Conservation (phyloP, 495 filamentous ascomycete genomes). For the Sporormia fimetaria region DNA sequence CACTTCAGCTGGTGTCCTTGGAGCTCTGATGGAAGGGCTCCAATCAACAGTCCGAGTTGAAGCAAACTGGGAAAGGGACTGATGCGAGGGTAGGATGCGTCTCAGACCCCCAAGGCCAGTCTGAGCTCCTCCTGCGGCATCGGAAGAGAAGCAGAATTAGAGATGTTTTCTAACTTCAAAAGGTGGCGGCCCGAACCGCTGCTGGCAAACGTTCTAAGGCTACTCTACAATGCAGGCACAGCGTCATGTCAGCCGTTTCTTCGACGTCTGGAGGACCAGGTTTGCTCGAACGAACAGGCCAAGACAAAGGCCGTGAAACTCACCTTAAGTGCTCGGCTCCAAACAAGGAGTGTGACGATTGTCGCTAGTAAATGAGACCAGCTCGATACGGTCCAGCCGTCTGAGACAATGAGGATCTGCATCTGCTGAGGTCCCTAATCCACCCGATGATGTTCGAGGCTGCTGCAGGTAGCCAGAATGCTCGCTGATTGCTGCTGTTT, state of each 20-base stretch:
- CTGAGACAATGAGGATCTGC: constrained; percentile 10
- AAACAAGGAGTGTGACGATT: neutral
- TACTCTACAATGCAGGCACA: constrained; percentile 9
- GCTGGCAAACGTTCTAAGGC: constrained; percentile 18
- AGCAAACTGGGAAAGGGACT: neutral
- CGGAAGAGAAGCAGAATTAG: constrained; percentile 1
- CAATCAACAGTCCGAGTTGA: too few relatives aligned
- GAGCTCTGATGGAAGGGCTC: too few relatives aligned
- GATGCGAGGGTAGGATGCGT: neutral
- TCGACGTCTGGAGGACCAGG: neutral
- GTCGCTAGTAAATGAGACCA: constrained; percentile 1
- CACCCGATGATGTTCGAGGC: constrained; percentile 20
- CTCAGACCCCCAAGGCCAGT: neutral
- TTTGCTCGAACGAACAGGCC: neutral
- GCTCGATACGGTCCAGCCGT: constrained; percentile 1
- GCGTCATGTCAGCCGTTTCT: constrained; percentile 14
- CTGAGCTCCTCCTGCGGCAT: too few relatives aligned
- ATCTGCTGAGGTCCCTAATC: constrained; percentile 11
- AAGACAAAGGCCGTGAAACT: too few relatives aligned
- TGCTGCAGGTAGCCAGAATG: constrained; percentile 22
- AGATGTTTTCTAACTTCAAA: constrained; percentile 1
- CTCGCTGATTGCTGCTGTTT: constrained; percentile 1
- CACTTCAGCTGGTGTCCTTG: too few relatives aligned
- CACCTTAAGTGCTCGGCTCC: neutral
- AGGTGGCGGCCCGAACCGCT: constrained; percentile 22